Conservation (phyloP, 306 rosid genomes). For the Hippophae rhamnoides region DNA sequence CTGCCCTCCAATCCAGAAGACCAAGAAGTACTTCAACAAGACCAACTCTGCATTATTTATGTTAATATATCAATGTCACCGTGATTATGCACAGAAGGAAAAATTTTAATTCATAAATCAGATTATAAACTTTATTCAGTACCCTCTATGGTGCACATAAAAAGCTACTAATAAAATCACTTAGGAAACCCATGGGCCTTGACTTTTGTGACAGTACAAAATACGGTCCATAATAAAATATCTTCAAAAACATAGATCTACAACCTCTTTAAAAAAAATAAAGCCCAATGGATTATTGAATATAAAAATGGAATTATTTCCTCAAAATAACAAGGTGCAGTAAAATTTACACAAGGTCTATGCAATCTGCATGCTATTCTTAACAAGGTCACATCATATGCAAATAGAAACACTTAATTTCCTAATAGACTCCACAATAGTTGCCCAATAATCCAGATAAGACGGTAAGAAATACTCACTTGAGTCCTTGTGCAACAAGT, state of each 20-base stretch:
- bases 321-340: no score
- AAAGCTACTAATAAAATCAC: no score
- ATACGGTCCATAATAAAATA: no score
- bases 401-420: neutral
- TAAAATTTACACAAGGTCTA: no score
- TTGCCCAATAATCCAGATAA: neutral
- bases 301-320: no score
- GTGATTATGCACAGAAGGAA: constrained; percentile 6
- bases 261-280: no score
- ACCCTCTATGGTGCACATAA: no score
- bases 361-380: constrained; percentile 6
- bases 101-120: constrained; percentile 2
- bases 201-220: no score
- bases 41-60: constrained; percentile 68
- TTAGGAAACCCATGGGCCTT: no score
- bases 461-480: constrained; percentile 37
- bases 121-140: neutral
- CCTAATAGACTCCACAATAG: neutral
- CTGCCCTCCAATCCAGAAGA: constrained; percentile 99
- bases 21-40: constrained; percentile 97
- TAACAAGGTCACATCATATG: constrained; percentile 11
- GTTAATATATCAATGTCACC: constrained; percentile 11
- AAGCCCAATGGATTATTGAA: no score
- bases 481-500: constrained; percentile 98
- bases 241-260: no score